Conservation (phyloP, 768 basidiomycete genomes). For the Podaxis sp. region DNA sequence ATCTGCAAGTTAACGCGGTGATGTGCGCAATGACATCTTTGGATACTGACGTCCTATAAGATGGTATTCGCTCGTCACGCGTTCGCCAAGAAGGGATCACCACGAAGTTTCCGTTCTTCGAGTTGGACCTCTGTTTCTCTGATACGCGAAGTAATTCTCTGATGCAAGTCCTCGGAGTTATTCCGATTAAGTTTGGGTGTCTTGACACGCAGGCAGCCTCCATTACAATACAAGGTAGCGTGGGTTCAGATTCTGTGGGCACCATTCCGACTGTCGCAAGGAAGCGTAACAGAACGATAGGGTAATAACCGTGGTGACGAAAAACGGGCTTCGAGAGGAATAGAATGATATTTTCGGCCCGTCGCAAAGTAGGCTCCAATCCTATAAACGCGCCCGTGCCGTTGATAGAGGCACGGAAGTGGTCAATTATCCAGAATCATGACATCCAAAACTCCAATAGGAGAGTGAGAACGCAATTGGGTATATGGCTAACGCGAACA, state of each 20-base stretch:
- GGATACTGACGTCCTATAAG: neutral
- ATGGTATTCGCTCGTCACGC: too few species aligned
- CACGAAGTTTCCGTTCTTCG: neutral
- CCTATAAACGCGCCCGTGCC: neutral
- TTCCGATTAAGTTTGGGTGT: neutral
- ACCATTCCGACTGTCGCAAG: neutral
- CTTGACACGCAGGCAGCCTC: neutral
- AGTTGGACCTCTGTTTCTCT: neutral
- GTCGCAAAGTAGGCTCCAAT: neutral
- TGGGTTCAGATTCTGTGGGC: neutral
- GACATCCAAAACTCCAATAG: neutral
- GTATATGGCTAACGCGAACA: neutral
- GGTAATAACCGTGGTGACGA: neutral
- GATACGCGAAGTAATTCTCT: neutral
- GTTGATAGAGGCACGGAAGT: neutral
- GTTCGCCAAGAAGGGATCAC: too few species aligned
- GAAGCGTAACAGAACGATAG: neutral
- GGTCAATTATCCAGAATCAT: neutral
- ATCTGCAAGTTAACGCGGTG: neutral
- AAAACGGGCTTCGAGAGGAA: neutral
- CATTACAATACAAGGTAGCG: neutral
- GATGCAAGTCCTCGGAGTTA: neutral
- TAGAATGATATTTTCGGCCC: neutral
- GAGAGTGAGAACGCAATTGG: too few species aligned
- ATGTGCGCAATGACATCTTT: neutral